Conservation (phyloP, 75 land plant species). For the Cunninghamia lanceolata region DNA sequence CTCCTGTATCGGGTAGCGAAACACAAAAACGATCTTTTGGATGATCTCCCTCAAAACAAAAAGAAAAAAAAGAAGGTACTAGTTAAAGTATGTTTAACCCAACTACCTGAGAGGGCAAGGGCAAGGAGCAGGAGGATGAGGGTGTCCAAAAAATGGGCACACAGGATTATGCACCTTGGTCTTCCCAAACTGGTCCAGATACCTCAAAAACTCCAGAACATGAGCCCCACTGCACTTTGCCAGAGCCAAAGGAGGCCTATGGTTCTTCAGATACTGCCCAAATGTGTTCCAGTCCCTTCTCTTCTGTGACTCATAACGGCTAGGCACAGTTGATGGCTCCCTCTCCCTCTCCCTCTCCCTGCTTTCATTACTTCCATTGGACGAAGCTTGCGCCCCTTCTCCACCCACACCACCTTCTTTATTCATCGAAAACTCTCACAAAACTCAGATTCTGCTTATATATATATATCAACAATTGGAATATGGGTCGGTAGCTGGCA, state of each 20-base stretch:
- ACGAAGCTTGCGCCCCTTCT: background rate
- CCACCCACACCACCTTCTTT: background rate
- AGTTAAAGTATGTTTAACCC: too few species aligned
- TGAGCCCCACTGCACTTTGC: conserved; percentile 59
- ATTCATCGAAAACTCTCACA: background rate
- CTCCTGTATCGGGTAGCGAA: too few species aligned
- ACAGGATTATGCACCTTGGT: conserved; percentile 45
- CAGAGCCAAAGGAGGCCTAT: conserved; percentile 55
- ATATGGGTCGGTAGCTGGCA: background rate
- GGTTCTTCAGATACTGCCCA: conserved; percentile 57
- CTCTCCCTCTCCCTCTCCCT: background rate
- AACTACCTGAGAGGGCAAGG: conserved; percentile 41
- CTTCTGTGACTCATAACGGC: conserved; percentile 69
- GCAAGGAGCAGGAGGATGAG: conserved; percentile 63
- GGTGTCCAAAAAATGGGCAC: conserved; percentile 64
- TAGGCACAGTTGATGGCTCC: conserved; percentile 25
- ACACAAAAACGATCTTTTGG: too few species aligned
- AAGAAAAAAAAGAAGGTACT: too few species aligned
- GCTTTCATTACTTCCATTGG: background rate
- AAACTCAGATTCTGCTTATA: background rate
- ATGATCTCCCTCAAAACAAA: too few species aligned
- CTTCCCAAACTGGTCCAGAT: conserved; percentile 64
- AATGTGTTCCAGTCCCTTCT: conserved; percentile 68
- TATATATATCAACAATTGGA: background rate
- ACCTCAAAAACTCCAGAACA: conserved; percentile 58